These are phyloP conservation scores for Betula pendula DNA, from an alignment of 306 rosid genomes.

Conservation along the genomic window DNA sequence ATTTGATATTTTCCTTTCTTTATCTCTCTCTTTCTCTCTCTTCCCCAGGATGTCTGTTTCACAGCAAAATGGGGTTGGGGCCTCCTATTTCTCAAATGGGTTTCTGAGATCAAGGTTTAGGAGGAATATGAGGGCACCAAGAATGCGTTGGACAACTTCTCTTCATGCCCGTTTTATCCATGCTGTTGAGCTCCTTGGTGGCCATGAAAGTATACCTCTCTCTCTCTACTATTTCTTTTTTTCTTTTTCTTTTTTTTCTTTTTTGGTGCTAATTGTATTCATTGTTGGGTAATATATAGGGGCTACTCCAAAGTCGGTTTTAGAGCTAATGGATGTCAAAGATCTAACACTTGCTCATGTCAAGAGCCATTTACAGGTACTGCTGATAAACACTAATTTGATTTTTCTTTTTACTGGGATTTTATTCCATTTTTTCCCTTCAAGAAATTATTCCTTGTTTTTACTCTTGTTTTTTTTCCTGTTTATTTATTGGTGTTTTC, in stretches of 20 bases:
- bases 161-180: constrained; percentile 87
- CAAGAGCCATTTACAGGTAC: constrained; percentile 96
- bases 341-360: constrained; percentile 97
- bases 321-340: constrained; percentile 95
- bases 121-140: constrained; percentile 84
- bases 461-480: background rate
- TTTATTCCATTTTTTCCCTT: constrained; percentile 12
- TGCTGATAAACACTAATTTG: background rate
- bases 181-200: constrained; percentile 91
- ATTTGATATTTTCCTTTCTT: too few species aligned
- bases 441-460: background rate
- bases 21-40: constrained; percentile 18
- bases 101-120: constrained; percentile 55
- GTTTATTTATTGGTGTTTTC: constrained; percentile 2
- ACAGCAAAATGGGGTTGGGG: constrained; percentile 3
- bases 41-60: constrained; percentile 49
- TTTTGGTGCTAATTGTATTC: too few species aligned
- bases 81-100: constrained; percentile 42
- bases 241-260: too few species aligned
- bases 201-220: constrained; percentile 75
- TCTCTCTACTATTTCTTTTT: background rate
- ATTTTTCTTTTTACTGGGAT: constrained; percentile 8
- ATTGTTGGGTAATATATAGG: constrained; percentile 50
- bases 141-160: constrained; percentile 95
- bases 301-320: constrained; percentile 89